phyloP scores from a whole-genome alignment of 2,329 filamentous ascomycete species.

The Aspergillus floridensis region DNA sequence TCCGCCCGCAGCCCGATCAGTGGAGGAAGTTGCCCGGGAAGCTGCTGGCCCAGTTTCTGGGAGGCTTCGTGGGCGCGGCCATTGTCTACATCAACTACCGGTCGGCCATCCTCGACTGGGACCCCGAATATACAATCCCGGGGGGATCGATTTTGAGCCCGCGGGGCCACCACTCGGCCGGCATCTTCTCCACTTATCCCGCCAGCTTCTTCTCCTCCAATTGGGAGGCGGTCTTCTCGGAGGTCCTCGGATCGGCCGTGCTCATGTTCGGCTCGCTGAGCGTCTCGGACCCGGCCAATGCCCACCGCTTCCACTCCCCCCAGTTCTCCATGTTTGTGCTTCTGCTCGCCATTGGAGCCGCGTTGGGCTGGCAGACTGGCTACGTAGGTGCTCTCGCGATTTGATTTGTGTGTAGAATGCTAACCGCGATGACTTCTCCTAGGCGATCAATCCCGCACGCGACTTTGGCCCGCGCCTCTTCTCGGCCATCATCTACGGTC shows the following conservation, averaged over 20 bases:
- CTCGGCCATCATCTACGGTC: slow-evolving; percentile 30
- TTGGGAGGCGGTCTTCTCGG: slow-evolving; percentile 33
- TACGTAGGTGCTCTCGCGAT: slow-evolving; percentile 25
- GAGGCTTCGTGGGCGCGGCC: slow-evolving; percentile 31
- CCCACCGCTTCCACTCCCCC: slow-evolving; percentile 24
- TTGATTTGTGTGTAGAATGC: neutral
- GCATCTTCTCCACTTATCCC: slow-evolving; percentile 31
- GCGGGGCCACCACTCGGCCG: slow-evolving; percentile 28
- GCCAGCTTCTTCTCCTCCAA: slow-evolving; percentile 26
- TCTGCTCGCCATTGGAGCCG: slow-evolving; percentile 28
- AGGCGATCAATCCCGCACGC: slow-evolving; percentile 33
- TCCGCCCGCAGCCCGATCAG: slow-evolving; percentile 28
- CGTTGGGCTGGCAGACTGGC: slow-evolving; percentile 34
- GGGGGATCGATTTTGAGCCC: slow-evolving; percentile 30
- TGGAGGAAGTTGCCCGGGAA: slow-evolving; percentile 30
- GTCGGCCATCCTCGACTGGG: slow-evolving; percentile 31
- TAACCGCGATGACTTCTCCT: neutral
- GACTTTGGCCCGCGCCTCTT: slow-evolving; percentile 32
- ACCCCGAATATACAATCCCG: slow-evolving; percentile 31
- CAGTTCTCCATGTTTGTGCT: slow-evolving; percentile 29
- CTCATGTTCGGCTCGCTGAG: slow-evolving; percentile 31
- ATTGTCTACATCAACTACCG: slow-evolving; percentile 33
- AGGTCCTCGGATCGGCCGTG: slow-evolving; percentile 27
- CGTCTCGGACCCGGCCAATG: slow-evolving; percentile 28
- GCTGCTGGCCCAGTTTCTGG: slow-evolving; percentile 28